Evolutionary conservation across 23 red algal species (phyloP).

Genomic region (Gracilaria domingensis): DNA sequence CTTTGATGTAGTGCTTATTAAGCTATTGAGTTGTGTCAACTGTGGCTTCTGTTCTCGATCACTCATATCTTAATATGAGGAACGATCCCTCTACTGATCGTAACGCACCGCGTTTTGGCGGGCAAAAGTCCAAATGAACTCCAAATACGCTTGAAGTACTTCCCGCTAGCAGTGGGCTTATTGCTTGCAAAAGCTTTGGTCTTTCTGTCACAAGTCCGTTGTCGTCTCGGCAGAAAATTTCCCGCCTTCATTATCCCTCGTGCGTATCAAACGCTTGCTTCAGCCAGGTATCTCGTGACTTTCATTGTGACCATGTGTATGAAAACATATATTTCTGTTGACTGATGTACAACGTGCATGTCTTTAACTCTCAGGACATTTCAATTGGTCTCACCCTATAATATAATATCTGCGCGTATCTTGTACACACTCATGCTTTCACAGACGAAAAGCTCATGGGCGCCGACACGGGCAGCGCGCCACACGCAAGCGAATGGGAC

Average conservation of each 20-base stretch:
- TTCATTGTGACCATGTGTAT: neutral
- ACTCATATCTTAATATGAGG: neutral
- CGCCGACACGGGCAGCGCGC: neutral
- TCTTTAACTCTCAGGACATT: neutral
- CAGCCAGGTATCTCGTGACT: constrained; percentile 15
- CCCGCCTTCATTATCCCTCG: neutral
- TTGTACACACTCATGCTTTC: neutral
- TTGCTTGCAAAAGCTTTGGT: neutral
- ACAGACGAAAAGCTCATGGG: neutral
- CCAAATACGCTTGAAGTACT: no score
- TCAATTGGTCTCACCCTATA: no score
- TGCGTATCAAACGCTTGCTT: neutral
- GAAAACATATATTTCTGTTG: neutral
- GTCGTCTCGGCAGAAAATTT: neutral
- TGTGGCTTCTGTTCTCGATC: neutral
- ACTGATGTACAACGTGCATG: neutral
- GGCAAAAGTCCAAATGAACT: neutral
- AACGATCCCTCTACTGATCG: neutral
- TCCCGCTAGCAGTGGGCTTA: no score
- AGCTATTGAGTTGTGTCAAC: neutral
- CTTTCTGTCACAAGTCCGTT: neutral
- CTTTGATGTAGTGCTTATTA: neutral
- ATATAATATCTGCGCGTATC: no score
- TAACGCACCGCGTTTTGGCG: neutral
- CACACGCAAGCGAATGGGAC: neutral